A percentile compares a stretch with the other conserved stretches of the same genome.
phyloP scores from a whole-genome alignment of 768 basidiomycete genomes.

The Mycena epipterygia region DNA sequence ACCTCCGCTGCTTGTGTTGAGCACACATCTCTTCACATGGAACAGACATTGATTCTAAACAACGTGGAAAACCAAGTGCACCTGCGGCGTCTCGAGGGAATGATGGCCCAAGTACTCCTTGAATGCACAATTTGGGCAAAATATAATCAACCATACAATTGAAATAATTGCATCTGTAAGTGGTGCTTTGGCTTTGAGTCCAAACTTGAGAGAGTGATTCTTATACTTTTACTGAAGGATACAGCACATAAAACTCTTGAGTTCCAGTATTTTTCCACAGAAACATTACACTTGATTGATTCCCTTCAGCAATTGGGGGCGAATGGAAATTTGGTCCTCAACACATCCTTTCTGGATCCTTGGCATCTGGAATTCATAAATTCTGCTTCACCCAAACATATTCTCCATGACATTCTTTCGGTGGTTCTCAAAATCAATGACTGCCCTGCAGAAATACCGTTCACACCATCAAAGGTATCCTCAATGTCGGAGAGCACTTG shows the following conservation, averaged over 20 bases:
- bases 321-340: background rate
- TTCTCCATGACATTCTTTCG: background rate
- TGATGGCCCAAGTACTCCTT: conserved; percentile 21
- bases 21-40: conserved; percentile 3
- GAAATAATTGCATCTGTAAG: conserved; percentile 22
- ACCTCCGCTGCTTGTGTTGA: conserved; percentile 25
- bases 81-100: conserved; percentile 9
- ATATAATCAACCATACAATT: conserved; percentile 1
- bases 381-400: background rate
- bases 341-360: background rate
- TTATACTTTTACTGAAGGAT: conserved; percentile 6
- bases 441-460: background rate
- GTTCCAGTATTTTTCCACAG: conserved; percentile 22
- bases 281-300: conserved; percentile 4
- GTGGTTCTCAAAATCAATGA: background rate
- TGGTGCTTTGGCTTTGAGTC: too few species aligned
- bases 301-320: background rate
- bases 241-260: conserved; percentile 8
- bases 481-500: background rate
- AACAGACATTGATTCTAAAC: conserved; percentile 20
- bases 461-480: background rate
- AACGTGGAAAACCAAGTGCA: conserved; percentile 21
- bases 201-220: background rate
- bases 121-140: conserved; percentile 18
- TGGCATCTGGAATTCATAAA: background rate